Base-by-base conservation (phyloP, 2,329 filamentous ascomycete genomes). In the Colletotrichum limetticola region DNA sequence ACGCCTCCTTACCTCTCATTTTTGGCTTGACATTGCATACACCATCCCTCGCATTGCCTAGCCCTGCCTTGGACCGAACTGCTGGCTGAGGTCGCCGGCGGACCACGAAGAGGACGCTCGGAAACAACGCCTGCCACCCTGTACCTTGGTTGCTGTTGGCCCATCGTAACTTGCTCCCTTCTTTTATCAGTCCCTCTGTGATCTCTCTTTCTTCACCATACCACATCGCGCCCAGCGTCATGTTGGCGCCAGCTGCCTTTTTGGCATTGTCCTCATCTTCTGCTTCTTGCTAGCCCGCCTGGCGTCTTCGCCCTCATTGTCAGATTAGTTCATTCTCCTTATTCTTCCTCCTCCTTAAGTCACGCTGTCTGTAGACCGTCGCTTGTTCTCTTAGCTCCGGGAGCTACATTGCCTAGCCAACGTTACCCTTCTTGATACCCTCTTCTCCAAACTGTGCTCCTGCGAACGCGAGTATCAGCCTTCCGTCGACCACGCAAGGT, bases 221-320 rank as follows among this genome's bases (percentile, higher is more conserved):
- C 26, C 37, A 22, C 42, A 35, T 52, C 37, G 28, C 28, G n/a
- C 49, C 46, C 59, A 60, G 66, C 66, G 55, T 70, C 66, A 72
- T 72, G 70, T 69, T 63, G 70, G 66, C 66, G 66, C 59, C 65
- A 64, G 59, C 42, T 61, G 70, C 59, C 59, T 55, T 32, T 53
- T 14, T 26, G 59, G 66, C 59, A 55, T 58, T 46, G 5, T 58
- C 30, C 37, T 62, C 64, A 26, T 60, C 42, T 30, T 55, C 22
- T 35, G 52, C 35, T 32, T 53, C 30, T 58, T 37, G 22, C 42
- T 70, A 59, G 35, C 32, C 24, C 22, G 42, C 32, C 28, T 63
- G 12, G 53, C 57, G n/a, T 52, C 58, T 24, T 37, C 16, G 22
- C n/a, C 24, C 56, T 49, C 30, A 26, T 59, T 46, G 42, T 49